Base-by-base conservation (phyloP, 306 rosid genomes). In the Trifolium fragiferum region DNA sequence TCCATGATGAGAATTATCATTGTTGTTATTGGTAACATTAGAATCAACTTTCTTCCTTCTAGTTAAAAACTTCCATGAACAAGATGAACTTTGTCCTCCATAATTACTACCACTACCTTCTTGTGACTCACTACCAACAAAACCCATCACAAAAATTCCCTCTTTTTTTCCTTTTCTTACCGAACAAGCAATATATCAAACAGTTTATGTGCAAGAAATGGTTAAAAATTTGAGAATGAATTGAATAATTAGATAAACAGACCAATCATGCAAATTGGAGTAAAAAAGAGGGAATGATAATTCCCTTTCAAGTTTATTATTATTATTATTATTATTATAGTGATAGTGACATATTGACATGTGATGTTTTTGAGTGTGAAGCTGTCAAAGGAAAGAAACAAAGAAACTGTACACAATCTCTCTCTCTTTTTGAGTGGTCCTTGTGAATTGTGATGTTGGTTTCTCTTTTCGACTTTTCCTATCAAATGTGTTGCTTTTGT, bases 1-100 rank as follows among this genome's bases (percentile, higher is more conserved):
- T 23, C 44, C 73, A 21, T 74, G 32, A 7, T 85, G 41, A 37
- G 59, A 16, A 1, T 43, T 66, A 0, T 68, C 68, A 25, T 65
- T 75, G 1, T 61, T 60, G 32, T 30, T n/a, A n/a, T n/a, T 44
- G 4, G n/a, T 6, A 37, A 38, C 25, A 38, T 75, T 80, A 68
- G 98, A 93, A 75, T 91, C 96, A 27, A 91, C 94, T 78, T 66
- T 90, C 50, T 93, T 93, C 78, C 94, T 87, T 61, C 98, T 64
- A 3, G 88, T 81, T 81, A 93, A 55, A 15, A 84, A 87, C 43
- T 66, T 85, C 88, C 90, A 75, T 65, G 91, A 78, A 50, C 85
- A 51, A 53, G 64, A 58, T 58, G 88, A 84, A 55, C 82, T 25
- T 32, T 65, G 30, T 38, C 74, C 78, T 38, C 72, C 78, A 68